A percentile compares a stretch with the other conserved stretches of the same genome.
phyloP scores from a whole-genome alignment of 768 basidiomycete genomes.

The Xerocomus spinulosus region DNA sequence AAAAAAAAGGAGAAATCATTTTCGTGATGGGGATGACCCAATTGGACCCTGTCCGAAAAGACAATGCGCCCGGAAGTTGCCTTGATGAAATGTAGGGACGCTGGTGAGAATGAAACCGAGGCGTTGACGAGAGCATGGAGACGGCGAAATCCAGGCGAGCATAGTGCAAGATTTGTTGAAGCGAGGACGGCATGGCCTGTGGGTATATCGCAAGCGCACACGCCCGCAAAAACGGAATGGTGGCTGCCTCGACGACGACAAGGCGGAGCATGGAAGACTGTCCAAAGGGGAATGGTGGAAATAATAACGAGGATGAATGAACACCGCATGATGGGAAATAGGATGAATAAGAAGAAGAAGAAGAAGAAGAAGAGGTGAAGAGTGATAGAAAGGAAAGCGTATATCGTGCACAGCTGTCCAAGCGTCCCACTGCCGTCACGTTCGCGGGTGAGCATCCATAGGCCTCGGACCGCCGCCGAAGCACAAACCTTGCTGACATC shows the following conservation, averaged over 20 bases:
- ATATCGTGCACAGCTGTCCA: constrained; percentile 21
- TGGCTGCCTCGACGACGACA: constrained; percentile 15
- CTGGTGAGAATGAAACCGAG: constrained; percentile 13
- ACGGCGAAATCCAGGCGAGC: constrained; percentile 16
- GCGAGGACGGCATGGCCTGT: constrained; percentile 16
- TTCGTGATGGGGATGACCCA: too few relatives aligned
- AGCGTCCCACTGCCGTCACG: constrained; percentile 26
- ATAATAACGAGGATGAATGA: constrained; percentile 20
- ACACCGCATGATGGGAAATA: constrained; percentile 25
- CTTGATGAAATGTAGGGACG: too few relatives aligned
- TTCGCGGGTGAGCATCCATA: constrained; percentile 10
- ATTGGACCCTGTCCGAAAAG: too few relatives aligned
- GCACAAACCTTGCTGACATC: constrained; percentile 14
- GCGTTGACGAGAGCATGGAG: constrained; percentile 23
- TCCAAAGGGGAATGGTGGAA: constrained; percentile 19
- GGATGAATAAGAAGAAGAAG: constrained; percentile 23
- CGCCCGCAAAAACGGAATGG: constrained; percentile 7
- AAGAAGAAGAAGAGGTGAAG: constrained; percentile 8
- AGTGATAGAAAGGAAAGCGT: constrained; percentile 19
- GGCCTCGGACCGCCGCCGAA: constrained; percentile 21
- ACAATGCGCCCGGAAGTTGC: too few relatives aligned
- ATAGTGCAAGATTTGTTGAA: constrained; percentile 16
- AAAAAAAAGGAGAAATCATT: not conserved
- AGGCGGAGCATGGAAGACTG: constrained; percentile 18
- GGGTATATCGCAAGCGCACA: constrained; percentile 19